These are phyloP conservation scores for Bruguiera sexangula DNA, from an alignment of 345 rosid species.

Conservation along the genomic window DNA sequence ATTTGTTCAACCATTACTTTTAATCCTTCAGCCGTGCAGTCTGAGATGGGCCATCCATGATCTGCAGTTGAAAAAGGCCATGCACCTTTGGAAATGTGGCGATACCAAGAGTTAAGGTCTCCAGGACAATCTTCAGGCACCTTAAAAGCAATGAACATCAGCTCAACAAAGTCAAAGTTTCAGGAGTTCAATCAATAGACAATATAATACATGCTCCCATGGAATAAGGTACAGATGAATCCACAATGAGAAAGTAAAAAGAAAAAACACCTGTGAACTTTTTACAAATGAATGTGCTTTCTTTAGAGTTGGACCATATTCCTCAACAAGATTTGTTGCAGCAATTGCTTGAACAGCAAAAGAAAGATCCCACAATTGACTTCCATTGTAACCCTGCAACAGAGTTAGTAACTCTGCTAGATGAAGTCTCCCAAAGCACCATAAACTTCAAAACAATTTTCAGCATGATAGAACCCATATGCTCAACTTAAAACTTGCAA, in stretches of 20 bases:
- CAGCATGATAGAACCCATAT: not conserved
- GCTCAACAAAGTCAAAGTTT: constrained; percentile 12
- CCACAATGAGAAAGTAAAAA: not conserved
- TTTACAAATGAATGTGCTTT: constrained; percentile 65
- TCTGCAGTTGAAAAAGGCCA: constrained; percentile 98
- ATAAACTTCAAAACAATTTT: constrained; percentile 6
- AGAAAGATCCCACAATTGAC: constrained; percentile 93
- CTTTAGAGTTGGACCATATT: constrained; percentile 58
- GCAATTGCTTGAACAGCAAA: constrained; percentile 84
- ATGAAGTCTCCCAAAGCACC: constrained; percentile 5
- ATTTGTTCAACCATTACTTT: constrained; percentile 47
- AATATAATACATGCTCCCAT: not conserved
- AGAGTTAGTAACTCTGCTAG: constrained; percentile 9
- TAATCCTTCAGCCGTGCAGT: constrained; percentile 90
- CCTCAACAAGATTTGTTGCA: constrained; percentile 65
- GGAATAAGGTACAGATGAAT: not conserved
- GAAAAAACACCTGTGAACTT: constrained; percentile 69
- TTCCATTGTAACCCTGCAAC: constrained; percentile 92
- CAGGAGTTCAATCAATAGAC: not conserved
- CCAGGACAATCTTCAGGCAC: constrained; percentile 83
- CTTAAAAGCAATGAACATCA: constrained; percentile 37
- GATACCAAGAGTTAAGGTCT: constrained; percentile 74
- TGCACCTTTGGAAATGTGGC: constrained; percentile 98
- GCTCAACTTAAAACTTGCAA: not conserved
- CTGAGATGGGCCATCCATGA: constrained; percentile 99